Base-by-base conservation (phyloP, 2,329 filamentous ascomycete genomes). In the Teratosphaeria viscida region DNA sequence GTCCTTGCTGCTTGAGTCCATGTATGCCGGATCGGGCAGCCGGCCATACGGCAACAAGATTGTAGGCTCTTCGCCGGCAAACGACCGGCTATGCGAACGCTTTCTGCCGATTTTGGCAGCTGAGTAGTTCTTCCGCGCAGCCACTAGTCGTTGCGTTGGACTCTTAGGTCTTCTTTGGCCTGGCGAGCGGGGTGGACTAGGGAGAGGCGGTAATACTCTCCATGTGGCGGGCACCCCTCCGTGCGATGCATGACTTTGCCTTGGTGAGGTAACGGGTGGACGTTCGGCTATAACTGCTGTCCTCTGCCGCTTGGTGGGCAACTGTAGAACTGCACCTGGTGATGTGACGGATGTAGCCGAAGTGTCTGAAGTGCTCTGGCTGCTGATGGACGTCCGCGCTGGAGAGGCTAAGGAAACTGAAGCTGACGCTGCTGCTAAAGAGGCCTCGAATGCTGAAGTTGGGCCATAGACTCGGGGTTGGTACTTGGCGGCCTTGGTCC, bases 1-100 rank as follows among this genome's bases (percentile, higher is more conserved):
- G 55, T 67, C 65, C 54, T 59, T 58, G 56, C 61, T 59, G 57
- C 62, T 64, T 19, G 62, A 61, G 37, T 64, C 61, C 43, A 66
- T 56, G 26, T 60, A 59, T 7, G 47, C 19, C 6, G 59, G 60
- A 39, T 64, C 60, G 10, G 62, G 61, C 27, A 64, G 35, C 14
- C 16, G 47, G 39, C 59, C 37, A 63, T 34, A 54, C 6, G 27
- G 26, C 3, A 54, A 29, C 5, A 35, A 26, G 26, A 29, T 35
- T 5, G 23, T 16, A 54, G 52, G 52, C 27, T 35, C 52, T 4
- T 54, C 52, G 4, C 52, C 14, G 12, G 16, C 14, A 12, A 54
- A 29, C 10, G 52, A 54, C 6, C 52, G 32, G 26, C 54, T 32
- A 49, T 49, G 52, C 27, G 57, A 57, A 2, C 61, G 29, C 52